Percentiles rank a stretch among this genome's conserved stretches.
phyloP scores from a whole-genome alignment of 192 early-diverging fungal species.

The Coemansia sp. region DNA sequence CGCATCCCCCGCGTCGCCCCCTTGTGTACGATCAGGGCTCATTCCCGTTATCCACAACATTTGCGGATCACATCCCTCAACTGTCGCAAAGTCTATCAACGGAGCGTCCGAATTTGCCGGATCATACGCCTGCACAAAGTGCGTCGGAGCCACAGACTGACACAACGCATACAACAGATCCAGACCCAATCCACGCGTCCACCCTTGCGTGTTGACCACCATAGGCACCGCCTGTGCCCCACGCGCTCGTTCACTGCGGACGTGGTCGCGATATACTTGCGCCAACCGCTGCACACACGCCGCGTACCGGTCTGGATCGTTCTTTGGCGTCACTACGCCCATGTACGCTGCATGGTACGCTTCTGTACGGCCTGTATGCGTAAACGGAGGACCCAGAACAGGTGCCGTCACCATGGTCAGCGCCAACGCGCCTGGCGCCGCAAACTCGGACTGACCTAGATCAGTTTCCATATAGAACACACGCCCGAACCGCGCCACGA shows the following conservation, averaged over 20 bases:
- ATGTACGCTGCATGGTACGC: constrained; percentile 72
- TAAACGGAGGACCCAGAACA: constrained; percentile 83
- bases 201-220: constrained; percentile 95
- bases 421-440: constrained; percentile 75
- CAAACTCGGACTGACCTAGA: constrained; percentile 88
- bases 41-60: constrained; percentile 37
- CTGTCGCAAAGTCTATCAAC: constrained; percentile 50
- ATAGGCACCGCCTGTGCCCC: constrained; percentile 59
- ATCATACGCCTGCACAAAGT: constrained; percentile 64
- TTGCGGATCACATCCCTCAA: constrained; percentile 31
- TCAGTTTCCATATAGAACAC: constrained; percentile 91
- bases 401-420: constrained; percentile 72
- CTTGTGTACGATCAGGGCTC: constrained; percentile 24
- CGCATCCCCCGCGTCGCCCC: constrained; percentile 13
- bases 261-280: constrained; percentile 57
- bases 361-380: constrained; percentile 58
- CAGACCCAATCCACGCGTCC: constrained; percentile 87
- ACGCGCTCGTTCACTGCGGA: constrained; percentile 15
- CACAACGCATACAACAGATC: constrained; percentile 75
- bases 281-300: constrained; percentile 64
- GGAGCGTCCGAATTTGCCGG: constrained; percentile 9
- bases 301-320: constrained; percentile 82
- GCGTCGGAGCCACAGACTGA: constrained; percentile 61
- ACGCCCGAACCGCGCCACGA: constrained; percentile 65
- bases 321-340: constrained; percentile 72